phyloP scores from a whole-genome alignment of 2,329 filamentous ascomycete genomes.

The Fusarium sp. region DNA sequence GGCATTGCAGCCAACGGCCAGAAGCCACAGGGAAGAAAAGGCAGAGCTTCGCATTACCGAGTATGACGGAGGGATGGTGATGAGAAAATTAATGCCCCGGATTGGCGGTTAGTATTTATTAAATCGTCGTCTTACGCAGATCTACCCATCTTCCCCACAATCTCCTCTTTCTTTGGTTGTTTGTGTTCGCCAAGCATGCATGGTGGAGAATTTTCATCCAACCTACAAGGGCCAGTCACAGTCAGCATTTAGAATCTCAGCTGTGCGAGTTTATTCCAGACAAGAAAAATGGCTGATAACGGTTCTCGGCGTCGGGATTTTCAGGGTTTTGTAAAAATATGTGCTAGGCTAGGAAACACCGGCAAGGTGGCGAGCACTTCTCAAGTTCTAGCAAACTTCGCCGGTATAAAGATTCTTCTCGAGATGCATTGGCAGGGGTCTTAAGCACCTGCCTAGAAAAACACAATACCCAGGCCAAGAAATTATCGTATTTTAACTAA shows the following conservation, averaged over 20 bases:
- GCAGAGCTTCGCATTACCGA: not conserved
- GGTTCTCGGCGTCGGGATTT: no score
- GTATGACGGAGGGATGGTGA: rapidly evolving
- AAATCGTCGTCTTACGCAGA: not conserved
- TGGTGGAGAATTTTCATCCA: not conserved
- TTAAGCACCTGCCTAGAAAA: not conserved
- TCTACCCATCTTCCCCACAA: not conserved
- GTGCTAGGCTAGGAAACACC: no score
- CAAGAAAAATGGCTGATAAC: no score
- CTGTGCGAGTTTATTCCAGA: no score
- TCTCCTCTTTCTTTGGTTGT: not conserved
- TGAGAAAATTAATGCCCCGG: rapidly evolving
- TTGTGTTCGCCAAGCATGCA: not conserved
- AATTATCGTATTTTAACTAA: no score
- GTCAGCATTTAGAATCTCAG: not conserved
- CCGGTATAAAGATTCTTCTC: no score
- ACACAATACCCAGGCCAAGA: not conserved
- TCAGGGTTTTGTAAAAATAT: no score
- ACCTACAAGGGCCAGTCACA: not conserved
- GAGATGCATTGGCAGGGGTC: not conserved
- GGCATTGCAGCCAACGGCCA: not conserved
- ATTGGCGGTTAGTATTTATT: not conserved
- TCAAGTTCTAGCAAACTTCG: no score
- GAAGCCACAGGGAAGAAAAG: not conserved
- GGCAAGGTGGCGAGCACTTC: no score